phyloP scores from a whole-genome alignment of 441 rosid species.

The Hypseocharis bilobata region DNA sequence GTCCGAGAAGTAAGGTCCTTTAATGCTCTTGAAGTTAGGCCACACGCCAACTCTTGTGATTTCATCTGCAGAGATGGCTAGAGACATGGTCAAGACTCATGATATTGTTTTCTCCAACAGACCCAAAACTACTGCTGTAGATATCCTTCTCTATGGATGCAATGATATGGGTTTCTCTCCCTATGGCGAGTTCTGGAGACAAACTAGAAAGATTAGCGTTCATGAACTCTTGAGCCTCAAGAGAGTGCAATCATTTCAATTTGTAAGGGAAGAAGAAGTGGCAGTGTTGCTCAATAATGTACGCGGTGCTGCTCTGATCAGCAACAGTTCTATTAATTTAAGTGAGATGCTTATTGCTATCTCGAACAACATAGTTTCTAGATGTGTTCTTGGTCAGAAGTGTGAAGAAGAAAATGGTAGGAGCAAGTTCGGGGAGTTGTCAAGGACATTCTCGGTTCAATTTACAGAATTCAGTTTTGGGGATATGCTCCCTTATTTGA shows the following conservation, averaged over 20 bases:
- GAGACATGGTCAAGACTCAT: slow-evolving; percentile 24
- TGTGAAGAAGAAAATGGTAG: slow-evolving; percentile 14
- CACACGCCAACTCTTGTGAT: slow-evolving; percentile 23
- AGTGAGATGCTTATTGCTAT: slow-evolving; percentile 13
- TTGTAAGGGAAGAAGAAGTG: slow-evolving; percentile 26
- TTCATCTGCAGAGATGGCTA: slow-evolving; percentile 30
- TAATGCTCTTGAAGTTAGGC: slow-evolving; percentile 27
- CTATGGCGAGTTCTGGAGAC: slow-evolving; percentile 29
- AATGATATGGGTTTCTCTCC: slow-evolving; percentile 19
- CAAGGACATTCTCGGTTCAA: slow-evolving; percentile 19
- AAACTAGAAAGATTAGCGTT: slow-evolving; percentile 22
- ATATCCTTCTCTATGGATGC: slow-evolving; percentile 16
- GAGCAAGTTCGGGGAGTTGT: slow-evolving; percentile 20
- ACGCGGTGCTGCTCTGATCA: background rate
- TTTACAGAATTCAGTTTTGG: slow-evolving; percentile 21
- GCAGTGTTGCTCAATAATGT: slow-evolving; percentile 14
- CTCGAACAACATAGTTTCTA: slow-evolving; percentile 9
- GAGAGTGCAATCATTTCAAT: slow-evolving; percentile 24
- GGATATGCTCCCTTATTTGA: slow-evolving; percentile 27
- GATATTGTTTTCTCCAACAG: slow-evolving; percentile 24
- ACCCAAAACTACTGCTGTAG: slow-evolving; percentile 19
- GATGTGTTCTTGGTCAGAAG: slow-evolving; percentile 21
- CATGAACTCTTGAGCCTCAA: slow-evolving; percentile 24
- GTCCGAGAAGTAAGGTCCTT: slow-evolving; percentile 28
- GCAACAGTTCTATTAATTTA: slow-evolving; percentile 14